Conservation (phyloP, 1,284 basidiomycete genomes). For the Butyriboletus appendiculatus region DNA sequence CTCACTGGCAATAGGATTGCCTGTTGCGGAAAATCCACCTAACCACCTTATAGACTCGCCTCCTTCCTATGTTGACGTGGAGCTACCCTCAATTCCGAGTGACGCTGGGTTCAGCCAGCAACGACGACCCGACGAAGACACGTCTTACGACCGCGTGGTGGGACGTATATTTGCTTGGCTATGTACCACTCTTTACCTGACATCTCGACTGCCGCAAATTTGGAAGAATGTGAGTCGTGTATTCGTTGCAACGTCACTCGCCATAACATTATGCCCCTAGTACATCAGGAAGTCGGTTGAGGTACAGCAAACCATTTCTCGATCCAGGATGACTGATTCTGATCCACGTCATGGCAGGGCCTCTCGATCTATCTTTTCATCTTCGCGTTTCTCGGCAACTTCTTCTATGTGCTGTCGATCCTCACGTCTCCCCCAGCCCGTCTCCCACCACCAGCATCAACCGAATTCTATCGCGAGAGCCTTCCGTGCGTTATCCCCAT, state of each 20-base stretch:
- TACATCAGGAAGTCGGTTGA: constrained; percentile 90
- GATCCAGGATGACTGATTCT: constrained; percentile 6
- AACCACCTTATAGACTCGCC: neutral
- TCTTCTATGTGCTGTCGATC: constrained; percentile 88
- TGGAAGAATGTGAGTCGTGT: constrained; percentile 89
- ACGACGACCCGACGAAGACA: constrained; percentile 33
- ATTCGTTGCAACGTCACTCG: constrained; percentile 5
- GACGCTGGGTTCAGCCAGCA: constrained; percentile 20
- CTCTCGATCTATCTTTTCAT: constrained; percentile 92
- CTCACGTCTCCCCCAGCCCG: constrained; percentile 61
- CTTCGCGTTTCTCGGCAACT: constrained; percentile 89
- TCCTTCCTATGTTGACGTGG: constrained; percentile 15
- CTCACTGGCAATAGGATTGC: constrained; percentile 4
- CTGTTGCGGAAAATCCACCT: constrained; percentile 2
- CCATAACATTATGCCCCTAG: constrained; percentile 41
- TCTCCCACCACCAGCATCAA: constrained; percentile 54
- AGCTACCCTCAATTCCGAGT: constrained; percentile 21
- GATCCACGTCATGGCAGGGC: constrained; percentile 48
- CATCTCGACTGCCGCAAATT: constrained; percentile 90
- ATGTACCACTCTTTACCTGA: constrained; percentile 89
- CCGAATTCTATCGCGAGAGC: constrained; percentile 66
- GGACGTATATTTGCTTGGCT: constrained; percentile 92
- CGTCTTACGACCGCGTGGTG: constrained; percentile 59
- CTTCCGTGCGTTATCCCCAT: constrained; percentile 60
- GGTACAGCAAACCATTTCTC: constrained; percentile 37